phyloP scores from a whole-genome alignment of 345 rosid genomes.

The Euphorbia pulcherrima region DNA sequence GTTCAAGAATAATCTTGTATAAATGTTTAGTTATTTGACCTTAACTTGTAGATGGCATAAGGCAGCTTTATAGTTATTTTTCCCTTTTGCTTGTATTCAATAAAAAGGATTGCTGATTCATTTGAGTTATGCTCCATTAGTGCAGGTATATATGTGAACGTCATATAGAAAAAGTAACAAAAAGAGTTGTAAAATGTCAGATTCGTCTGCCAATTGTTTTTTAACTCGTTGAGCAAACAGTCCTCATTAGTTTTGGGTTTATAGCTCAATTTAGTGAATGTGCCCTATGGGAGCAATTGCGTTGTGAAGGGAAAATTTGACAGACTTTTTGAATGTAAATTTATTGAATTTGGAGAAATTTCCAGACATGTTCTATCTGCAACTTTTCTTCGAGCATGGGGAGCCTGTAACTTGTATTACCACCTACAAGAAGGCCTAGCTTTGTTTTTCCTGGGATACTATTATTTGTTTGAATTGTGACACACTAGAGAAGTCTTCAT shows the following conservation, averaged over 20 bases:
- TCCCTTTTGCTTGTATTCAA: background rate
- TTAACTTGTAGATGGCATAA: background rate
- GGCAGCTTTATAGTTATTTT: background rate
- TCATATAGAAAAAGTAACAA: background rate
- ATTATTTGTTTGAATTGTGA: background rate
- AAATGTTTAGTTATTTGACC: background rate
- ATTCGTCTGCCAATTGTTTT: background rate
- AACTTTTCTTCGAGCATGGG: background rate
- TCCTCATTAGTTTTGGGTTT: background rate
- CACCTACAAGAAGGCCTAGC: background rate
- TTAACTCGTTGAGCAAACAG: background rate
- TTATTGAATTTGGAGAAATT: background rate
- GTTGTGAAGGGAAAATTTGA: background rate
- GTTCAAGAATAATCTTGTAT: background rate
- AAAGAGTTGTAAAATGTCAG: background rate
- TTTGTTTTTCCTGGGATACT: background rate
- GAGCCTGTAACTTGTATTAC: background rate
- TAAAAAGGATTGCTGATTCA: background rate
- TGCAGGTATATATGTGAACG: too few species aligned
- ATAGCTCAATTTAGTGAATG: background rate
- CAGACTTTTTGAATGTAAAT: background rate
- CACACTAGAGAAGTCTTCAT: too few species aligned
- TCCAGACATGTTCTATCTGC: background rate
- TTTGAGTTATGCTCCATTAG: background rate
- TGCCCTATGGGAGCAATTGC: background rate